Evolutionary conservation across 1,284 basidiomycete species (phyloP), one percentile per base, ranked within the genome.

Genomic region (Tilletia horrida): DNA sequence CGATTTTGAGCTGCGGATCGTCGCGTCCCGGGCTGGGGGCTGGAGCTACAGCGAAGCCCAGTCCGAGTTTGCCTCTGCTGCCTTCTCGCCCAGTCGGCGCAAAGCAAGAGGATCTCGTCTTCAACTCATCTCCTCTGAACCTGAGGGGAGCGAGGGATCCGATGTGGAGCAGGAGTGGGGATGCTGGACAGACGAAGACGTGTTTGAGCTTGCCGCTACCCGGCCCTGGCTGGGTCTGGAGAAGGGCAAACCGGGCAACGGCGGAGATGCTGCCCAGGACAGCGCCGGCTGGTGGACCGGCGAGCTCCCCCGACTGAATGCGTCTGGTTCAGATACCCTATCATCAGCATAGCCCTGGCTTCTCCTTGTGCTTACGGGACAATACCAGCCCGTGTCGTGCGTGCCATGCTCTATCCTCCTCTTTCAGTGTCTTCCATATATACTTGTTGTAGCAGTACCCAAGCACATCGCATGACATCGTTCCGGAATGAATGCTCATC

Each of bases 121-220:
- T 13, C 23, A 52, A 27, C 23, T 25, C 23, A 27, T 52, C 50
- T 23, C 27, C 3, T 14, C 21, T 14, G 50, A 27, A 3, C 11
- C 1, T 25, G 50, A 9, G 13, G 29, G 55, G 9, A 48, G 2
- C 27, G 27, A 7, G 4, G 47, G 47, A 14, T 18, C 16, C 13
- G 40, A 18, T 16, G 35, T n/a, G 11, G 14, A 11, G 29, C 25
- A 9, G 59, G 23, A 16, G 45, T 52, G 27, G 61, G 62, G 44
- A 1, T 67, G 44, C 47, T 67, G 45, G 61, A 48, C 43, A 13
- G 61, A 63, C 42, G 43, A 62, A 21, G 59, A 63, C 61, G n/a
- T 67, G 21, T 67, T 67, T 27, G 29, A 9, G 25, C 61, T 67
- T 16, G 66, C 66, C 14, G 45, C 35, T n/a, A 29, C 18, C 9